Conservation (phyloP, 2,329 filamentous ascomycete species). For the Tolypocladium cylindrosporum region DNA sequence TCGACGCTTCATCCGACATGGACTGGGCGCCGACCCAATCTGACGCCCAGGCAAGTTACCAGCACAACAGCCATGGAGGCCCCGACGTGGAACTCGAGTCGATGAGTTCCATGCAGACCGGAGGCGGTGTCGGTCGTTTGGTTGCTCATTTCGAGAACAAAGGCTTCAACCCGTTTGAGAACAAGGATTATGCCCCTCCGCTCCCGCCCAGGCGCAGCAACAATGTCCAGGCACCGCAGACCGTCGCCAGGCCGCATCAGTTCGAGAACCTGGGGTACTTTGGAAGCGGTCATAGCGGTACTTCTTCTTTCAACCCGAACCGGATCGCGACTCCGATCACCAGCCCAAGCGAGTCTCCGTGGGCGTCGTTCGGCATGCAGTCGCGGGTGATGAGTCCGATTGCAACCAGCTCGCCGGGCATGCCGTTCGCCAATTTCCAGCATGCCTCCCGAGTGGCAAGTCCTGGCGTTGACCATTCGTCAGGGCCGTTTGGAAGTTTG, state of each 20-base stretch:
- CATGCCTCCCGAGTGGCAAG: conserved; percentile 17
- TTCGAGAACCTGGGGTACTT: conserved; percentile 5
- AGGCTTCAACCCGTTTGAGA: conserved; percentile 22
- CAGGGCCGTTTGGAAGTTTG: conserved; percentile 20
- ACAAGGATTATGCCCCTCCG: conserved; percentile 23
- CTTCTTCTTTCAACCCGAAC: conserved; percentile 11
- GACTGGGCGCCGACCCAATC: conserved; percentile 25
- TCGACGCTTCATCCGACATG: conserved; percentile 20
- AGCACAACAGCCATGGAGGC: conserved; percentile 10
- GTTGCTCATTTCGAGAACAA: conserved; percentile 32
- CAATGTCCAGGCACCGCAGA: conserved; percentile 13
- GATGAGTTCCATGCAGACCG: conserved; percentile 12
- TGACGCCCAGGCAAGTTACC: conserved; percentile 17
- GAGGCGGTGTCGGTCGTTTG: conserved; percentile 22
- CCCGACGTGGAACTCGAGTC: conserved; percentile 17
- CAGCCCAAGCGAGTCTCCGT: conserved; percentile 21
- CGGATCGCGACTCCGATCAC: conserved; percentile 21
- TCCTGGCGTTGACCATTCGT: conserved; percentile 14
- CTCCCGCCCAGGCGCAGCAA: conserved; percentile 23
- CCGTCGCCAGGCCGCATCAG: conserved; percentile 7
- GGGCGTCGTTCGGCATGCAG: conserved; percentile 18
- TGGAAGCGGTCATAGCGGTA: neutral
- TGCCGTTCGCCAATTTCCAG: conserved; percentile 22
- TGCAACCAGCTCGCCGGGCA: conserved; percentile 15
- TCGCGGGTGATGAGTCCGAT: conserved; percentile 22